Evolutionary conservation across 2,329 filamentous ascomycete genomes (phyloP), one percentile per base, ranked within the genome.

Genomic region (Fusarium duplospermum): DNA sequence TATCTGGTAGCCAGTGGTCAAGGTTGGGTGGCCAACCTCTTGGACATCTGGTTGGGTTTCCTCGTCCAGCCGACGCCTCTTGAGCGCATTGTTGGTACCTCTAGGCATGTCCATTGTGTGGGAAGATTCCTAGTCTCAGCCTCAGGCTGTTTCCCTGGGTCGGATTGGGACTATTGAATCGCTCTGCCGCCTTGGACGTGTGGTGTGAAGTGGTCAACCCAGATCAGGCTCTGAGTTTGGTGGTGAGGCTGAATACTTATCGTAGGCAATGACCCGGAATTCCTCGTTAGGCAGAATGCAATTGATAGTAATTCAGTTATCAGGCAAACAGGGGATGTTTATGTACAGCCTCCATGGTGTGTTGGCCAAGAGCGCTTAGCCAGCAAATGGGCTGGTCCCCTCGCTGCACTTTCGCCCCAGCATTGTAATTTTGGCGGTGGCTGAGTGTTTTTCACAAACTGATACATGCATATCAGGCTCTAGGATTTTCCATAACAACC

Each of bases 371-470:
- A 24, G 56, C 56, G 57, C 57, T 7, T 60, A 40, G 38, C 18
- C 22, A 5, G 36, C 57, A 6, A 62, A 45, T 47, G 20, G 35
- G 59, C 54, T 65, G 29, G 13, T 14, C 9, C 7, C 14, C 35
- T n/a, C 10, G 18, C 11, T 47, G 50, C 35, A 35, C 31, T 35
- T 62, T 59, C 29, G 38, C 38, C 52, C 14, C 24, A 16, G 14
- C 33, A 42, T 57, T 54, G 40, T 59, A 2, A 4, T 35, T 16
- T 57, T 47, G 56, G 64, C 1, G 59, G 67, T 69, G 65, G 68
- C 68, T 40, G n/a, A 52, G 68, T 31, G 9, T 57, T 57, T 10
- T 5, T 40, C 18, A 29, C 22, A 31, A 16, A 8, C 33, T n/a
- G 40, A 47, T 36, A 63, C 16, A 14, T 38, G 45, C 22, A 29